A percentile compares a stretch with the other conserved stretches of the same genome.
Conservation (phyloP, 495 filamentous ascomycete species). For the Trichocladium uniseriatum region DNA sequence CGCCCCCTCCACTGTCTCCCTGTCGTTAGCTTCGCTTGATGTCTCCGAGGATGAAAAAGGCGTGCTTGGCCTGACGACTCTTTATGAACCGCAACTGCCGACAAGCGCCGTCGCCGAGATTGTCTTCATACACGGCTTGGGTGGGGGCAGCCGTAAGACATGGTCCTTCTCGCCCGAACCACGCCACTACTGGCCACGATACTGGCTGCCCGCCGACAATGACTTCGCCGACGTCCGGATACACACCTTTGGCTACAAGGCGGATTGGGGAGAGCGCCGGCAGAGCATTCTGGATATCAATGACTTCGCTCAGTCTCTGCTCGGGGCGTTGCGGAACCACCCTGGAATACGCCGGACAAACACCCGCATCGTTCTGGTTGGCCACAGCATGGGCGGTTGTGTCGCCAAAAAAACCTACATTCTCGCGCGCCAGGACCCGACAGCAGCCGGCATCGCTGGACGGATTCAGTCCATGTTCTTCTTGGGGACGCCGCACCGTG, state of each 20-base stretch:
- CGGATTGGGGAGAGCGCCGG: constrained; percentile 21
- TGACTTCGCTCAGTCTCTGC: constrained; percentile 36
- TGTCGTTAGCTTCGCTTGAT: no score
- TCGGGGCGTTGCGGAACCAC: constrained; percentile 31
- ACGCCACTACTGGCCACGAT: constrained; percentile 24
- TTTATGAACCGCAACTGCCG: constrained; percentile 24
- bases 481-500: constrained; percentile 44
- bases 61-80: constrained; percentile 29
- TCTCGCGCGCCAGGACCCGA: constrained; percentile 20
- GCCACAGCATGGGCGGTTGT: constrained; percentile 47
- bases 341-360: constrained; percentile 19
- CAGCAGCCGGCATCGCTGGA: constrained; percentile 19
- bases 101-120: constrained; percentile 27
- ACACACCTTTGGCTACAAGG: constrained; percentile 25
- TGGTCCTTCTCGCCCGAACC: constrained; percentile 18
- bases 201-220: constrained; percentile 23
- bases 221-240: constrained; percentile 22
- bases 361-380: constrained; percentile 37
- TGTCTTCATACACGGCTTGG: constrained; percentile 28
- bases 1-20: no score
- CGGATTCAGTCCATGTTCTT: constrained; percentile 42
- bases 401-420: constrained; percentile 42
- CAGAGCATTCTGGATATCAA: constrained; percentile 33
- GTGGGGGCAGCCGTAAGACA: constrained; percentile 27
- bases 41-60: constrained; percentile 19